Base-by-base conservation (phyloP, 176 grass and related monocot species). In the Musa acuminata region DNA sequence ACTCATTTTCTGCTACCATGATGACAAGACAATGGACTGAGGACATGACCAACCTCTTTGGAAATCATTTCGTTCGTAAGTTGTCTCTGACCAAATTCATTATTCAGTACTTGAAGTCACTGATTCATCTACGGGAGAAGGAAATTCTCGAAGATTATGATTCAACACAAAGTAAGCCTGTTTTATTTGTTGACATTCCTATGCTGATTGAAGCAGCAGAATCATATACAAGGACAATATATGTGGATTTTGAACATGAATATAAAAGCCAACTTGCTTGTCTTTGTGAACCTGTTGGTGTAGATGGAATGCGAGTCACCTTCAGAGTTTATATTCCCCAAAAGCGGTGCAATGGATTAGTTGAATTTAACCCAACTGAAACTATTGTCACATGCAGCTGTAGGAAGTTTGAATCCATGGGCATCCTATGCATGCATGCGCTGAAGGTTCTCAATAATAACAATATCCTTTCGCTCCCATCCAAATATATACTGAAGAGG, bases 121-220 rank as follows among this genome's bases (percentile, higher is more conserved):
- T 75, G 16, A 55, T 48, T 62, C 54, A 62, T 49, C 25, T 75
- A 50, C 73, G 73, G 9, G 73, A 75, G 19, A 62, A 19, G 55
- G 73, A 75, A 60, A 59, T 75, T 62, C 55, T 62, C 49, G 73
- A 75, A 75, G 73, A 75, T 60, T 75, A 75, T 75, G 73, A 75
- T 62, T 75, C 73, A 48, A 27, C 2, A 9, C 55, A 59, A 16
- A 62, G 53, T 62, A 75, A 75, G 29, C 73, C 17, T 13, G 55
- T 13, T 49, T 75, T 75, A 62, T 75, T 75, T 9, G 73, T 62
- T 62, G 73, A 75, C 35, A 55, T 75, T 62, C 73, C 73, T 43
- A 75, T 62, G 73, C 73, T 75, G 3, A 62, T 62, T 20, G 55
- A 75, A 75, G 73, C 73, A 63, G 73, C 73, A 11, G 73, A 59